Conservation (phyloP, 345 rosid genomes). For the Erysimum cheiranthoides region DNA sequence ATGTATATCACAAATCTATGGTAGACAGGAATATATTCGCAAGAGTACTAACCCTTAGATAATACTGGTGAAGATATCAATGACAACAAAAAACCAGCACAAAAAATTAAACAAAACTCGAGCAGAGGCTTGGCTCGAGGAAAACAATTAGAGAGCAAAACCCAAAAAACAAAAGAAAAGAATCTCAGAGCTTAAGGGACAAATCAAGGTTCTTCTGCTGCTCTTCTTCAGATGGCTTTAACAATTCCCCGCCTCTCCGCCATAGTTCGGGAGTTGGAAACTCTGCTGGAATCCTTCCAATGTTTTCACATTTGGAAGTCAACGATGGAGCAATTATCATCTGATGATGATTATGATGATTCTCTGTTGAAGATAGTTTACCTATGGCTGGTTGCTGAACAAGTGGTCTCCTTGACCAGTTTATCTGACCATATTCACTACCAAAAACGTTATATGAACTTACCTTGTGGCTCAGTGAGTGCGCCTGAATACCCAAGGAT, state of each 20-base stretch:
- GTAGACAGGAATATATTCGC: constrained; percentile 41
- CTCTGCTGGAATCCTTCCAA: constrained; percentile 41
- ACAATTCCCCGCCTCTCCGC: constrained; percentile 40
- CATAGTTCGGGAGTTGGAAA: constrained; percentile 42
- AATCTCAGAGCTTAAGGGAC: constrained; percentile 66
- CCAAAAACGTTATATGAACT: constrained; percentile 49
- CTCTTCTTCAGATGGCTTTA: constrained; percentile 55
- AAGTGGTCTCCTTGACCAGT: constrained; percentile 58
- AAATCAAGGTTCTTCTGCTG: constrained; percentile 63
- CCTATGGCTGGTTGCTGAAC: constrained; percentile 65
- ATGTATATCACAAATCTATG: constrained; percentile 29
- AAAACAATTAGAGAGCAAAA: constrained; percentile 10
- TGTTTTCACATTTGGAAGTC: constrained; percentile 33
- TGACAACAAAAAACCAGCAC: constrained; percentile 23
- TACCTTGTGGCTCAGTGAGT: constrained; percentile 67
- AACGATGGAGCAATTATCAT: constrained; percentile 27
- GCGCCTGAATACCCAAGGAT: constrained; percentile 69
- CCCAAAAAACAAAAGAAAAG: constrained; percentile 13
- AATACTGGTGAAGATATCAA: constrained; percentile 33
- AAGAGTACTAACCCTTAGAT: constrained; percentile 34
- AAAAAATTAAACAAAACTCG: constrained; percentile 5
- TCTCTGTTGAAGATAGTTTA: constrained; percentile 53
- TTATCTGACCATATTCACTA: constrained; percentile 46
- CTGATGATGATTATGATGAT: constrained; percentile 28
- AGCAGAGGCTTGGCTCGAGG: neutral